Conservation (phyloP, 495 filamentous ascomycete genomes). For the Aspergillus sparsus region DNA sequence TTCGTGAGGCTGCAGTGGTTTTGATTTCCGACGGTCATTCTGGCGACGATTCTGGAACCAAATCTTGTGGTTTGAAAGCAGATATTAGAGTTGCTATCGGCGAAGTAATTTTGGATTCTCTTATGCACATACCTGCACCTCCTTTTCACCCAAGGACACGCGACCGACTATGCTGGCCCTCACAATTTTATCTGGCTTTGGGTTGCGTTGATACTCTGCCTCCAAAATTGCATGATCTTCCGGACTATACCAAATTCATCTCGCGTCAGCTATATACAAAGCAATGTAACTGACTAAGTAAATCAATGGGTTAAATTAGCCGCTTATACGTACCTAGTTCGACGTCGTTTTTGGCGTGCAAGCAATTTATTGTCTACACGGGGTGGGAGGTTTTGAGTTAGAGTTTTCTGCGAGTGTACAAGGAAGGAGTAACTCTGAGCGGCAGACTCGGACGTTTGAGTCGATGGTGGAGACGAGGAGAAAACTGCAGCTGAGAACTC, state of each 20-base stretch:
- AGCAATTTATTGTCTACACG: constrained; percentile 68
- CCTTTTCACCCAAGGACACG: constrained; percentile 92
- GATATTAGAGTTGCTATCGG: constrained; percentile 17
- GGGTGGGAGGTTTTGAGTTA: constrained; percentile 62
- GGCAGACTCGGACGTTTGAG: constrained; percentile 39
- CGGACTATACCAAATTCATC: constrained; percentile 53
- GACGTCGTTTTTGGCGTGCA: constrained; percentile 65
- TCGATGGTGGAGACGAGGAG: constrained; percentile 42
- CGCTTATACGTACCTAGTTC: constrained; percentile 56
- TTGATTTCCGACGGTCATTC: constrained; percentile 86
- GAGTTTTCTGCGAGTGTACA: constrained; percentile 66
- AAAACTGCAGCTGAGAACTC: constrained; percentile 34
- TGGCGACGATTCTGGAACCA: constrained; percentile 99
- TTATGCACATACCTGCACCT: constrained; percentile 80
- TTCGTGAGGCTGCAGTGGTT: constrained; percentile 82
- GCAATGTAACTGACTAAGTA: neutral
- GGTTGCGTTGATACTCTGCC: constrained; percentile 77
- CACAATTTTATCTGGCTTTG: constrained; percentile 90
- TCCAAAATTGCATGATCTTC: constrained; percentile 92
- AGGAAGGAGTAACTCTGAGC: constrained; percentile 62
- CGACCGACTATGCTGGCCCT: constrained; percentile 79
- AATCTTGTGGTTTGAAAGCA: constrained; percentile 59
- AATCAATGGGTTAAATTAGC: neutral
- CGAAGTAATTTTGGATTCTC: constrained; percentile 25
- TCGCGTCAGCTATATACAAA: constrained; percentile 2